A percentile compares a stretch with the other conserved stretches of the same genome.
Conservation (phyloP, 139 green algal genomes). For the Nannochloris sp. region DNA sequence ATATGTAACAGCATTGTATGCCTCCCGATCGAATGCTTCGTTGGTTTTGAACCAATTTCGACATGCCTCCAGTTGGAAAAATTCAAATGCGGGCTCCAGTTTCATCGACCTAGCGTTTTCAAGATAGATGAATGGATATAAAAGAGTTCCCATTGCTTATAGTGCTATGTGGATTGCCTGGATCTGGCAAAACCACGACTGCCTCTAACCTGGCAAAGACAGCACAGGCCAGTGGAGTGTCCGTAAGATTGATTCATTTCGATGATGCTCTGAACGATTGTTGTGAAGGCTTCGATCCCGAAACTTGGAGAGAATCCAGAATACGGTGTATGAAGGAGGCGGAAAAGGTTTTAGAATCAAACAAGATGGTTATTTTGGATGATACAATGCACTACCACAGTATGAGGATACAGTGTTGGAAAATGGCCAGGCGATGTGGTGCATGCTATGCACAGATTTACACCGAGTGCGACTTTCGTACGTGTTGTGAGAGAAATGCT, state of each 20-base stretch:
- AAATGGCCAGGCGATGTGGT: background rate
- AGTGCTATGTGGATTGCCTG: constrained; percentile 7
- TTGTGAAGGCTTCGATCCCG: no score
- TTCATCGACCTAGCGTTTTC: no score
- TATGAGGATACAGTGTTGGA: constrained; percentile 9
- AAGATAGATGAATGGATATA: background rate
- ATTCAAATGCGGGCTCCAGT: no score
- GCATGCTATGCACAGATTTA: constrained; percentile 4
- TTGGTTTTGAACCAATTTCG: no score
- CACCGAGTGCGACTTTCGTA: background rate
- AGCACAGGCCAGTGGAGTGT: background rate
- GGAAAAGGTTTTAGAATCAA: background rate
- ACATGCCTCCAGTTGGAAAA: no score
- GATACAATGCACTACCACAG: constrained; percentile 12
- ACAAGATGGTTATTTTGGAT: constrained; percentile 7
- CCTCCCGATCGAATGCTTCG: no score
- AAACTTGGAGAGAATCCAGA: background rate
- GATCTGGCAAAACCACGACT: constrained; percentile 7
- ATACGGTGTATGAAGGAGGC: background rate
- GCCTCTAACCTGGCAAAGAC: background rate
- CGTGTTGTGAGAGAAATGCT: background rate
- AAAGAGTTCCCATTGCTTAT: background rate
- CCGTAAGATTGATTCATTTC: constrained; percentile 1
- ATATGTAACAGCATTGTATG: no score
- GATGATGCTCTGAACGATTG: background rate